Evolutionary conservation across 805 yeast genomes (phyloP).

Genomic region (Middelhovenomyces tepae): DNA sequence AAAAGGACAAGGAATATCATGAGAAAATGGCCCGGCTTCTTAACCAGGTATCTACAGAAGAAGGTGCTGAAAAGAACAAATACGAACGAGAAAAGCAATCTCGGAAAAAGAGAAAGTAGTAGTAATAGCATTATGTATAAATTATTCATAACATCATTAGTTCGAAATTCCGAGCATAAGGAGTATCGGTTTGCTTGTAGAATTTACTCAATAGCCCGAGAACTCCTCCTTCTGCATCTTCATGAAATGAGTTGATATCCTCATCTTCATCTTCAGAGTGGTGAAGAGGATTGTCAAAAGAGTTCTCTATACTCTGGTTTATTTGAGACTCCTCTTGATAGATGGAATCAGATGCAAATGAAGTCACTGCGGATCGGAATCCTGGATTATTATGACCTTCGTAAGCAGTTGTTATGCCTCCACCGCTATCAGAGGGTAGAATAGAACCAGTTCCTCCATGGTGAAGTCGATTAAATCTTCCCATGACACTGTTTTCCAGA

Average conservation of each 20-base stretch:
- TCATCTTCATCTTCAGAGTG: slow-evolving; percentile 5
- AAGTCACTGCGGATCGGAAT: too few species aligned
- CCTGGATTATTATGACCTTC: slow-evolving; percentile 3
- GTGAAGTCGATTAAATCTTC: slow-evolving; percentile 20
- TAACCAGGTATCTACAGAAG: slow-evolving; percentile 82
- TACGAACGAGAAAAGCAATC: slow-evolving; percentile 78
- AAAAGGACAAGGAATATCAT: slow-evolving; percentile 71
- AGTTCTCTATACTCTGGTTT: too few species aligned
- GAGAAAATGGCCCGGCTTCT: slow-evolving; percentile 80
- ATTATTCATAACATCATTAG: slow-evolving; percentile 1
- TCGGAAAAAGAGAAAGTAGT: slow-evolving; percentile 34
- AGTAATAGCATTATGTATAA: neutral
- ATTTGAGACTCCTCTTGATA: too few species aligned
- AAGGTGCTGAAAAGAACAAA: slow-evolving; percentile 89
- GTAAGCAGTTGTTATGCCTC: too few species aligned
- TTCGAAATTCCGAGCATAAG: neutral
- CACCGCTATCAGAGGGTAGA: neutral
- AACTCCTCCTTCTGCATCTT: slow-evolving; percentile 43
- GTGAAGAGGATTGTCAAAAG: too few species aligned
- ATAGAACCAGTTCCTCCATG: neutral
- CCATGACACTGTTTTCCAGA: slow-evolving; percentile 27
- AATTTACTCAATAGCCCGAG: slow-evolving; percentile 74
- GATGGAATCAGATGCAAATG: too few species aligned
- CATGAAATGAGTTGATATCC: slow-evolving; percentile 9
- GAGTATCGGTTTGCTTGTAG: slow-evolving; percentile 39